Evolutionary conservation across 1,284 basidiomycete species (phyloP).

Genomic region (Sutorius eximius): DNA sequence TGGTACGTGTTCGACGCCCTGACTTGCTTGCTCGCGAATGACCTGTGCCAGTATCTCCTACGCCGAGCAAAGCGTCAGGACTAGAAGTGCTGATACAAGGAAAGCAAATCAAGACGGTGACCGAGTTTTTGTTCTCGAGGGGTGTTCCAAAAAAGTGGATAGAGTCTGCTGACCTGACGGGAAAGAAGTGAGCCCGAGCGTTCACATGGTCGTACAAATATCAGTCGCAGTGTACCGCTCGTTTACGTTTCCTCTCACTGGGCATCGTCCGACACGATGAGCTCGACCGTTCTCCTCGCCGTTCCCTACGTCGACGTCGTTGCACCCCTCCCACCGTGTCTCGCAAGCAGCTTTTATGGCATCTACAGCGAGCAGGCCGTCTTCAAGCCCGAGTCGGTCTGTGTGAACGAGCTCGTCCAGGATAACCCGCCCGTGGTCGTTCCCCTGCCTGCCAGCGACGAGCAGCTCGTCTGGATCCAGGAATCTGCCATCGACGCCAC

Average conservation of each 20-base stretch:
- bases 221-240: neutral
- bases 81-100: conserved; percentile 82
- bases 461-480: conserved; percentile 62
- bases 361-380: conserved; percentile 50
- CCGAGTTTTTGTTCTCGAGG: conserved; percentile 56
- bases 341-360: conserved; percentile 53
- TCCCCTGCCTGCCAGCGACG: conserved; percentile 28
- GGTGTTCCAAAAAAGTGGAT: conserved; percentile 85
- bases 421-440: conserved; percentile 12
- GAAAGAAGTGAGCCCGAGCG: conserved; percentile 20
- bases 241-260: neutral
- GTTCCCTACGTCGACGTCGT: conserved; percentile 26
- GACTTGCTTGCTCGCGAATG: neutral
- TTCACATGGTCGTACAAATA: neutral
- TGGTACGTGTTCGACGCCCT: conserved; percentile 40
- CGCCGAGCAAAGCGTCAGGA: conserved; percentile 52
- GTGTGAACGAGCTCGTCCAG: conserved; percentile 25
- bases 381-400: conserved; percentile 43
- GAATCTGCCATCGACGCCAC: conserved; percentile 49
- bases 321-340: conserved; percentile 40
- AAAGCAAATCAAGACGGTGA: conserved; percentile 68
- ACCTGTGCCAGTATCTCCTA: conserved; percentile 49
- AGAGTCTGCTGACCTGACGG: conserved; percentile 38
- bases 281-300: conserved; percentile 20
- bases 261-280: conserved; percentile 10